Percentiles rank a stretch among this genome's conserved stretches.
Conservation (phyloP, 306 rosid genomes). For the Cicer pinnatifidum region DNA sequence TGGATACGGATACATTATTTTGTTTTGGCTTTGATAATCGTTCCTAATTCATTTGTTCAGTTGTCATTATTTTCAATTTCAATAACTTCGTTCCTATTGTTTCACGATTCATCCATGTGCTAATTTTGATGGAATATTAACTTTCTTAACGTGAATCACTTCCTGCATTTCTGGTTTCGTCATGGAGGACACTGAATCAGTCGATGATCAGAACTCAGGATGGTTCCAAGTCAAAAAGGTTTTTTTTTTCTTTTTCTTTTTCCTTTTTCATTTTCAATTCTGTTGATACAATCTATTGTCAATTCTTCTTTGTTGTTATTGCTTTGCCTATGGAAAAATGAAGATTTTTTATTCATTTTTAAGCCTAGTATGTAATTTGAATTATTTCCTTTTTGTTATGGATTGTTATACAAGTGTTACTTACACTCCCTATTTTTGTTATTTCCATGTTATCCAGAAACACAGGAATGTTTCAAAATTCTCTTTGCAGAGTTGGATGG, state of each 20-base stretch:
- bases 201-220: conserved; percentile 92
- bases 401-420: conserved; percentile 31
- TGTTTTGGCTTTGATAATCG: background rate
- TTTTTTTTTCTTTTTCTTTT: background rate
- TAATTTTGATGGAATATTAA: conserved; percentile 40
- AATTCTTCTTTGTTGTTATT: conserved; percentile 3
- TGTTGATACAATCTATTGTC: conserved; percentile 11
- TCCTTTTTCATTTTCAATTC: background rate
- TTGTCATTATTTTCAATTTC: conserved; percentile 21
- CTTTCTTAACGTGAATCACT: conserved; percentile 14
- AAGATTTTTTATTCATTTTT: background rate
- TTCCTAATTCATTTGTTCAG: background rate
- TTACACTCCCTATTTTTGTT: conserved; percentile 21
- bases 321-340: conserved; percentile 14
- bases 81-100: background rate
- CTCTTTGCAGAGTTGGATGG: conserved; percentile 87
- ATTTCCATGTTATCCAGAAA: conserved; percentile 62
- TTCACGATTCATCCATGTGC: conserved; percentile 2
- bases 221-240: conserved; percentile 99
- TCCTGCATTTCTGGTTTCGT: conserved; percentile 48
- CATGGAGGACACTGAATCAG: conserved; percentile 70
- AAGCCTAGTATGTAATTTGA: conserved; percentile 29
- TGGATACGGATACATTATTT: background rate
- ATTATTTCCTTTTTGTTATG: conserved; percentile 21
- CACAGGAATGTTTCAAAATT: conserved; percentile 84